Base-by-base conservation (phyloP, 2,329 filamentous ascomycete species). In the Diaporthe amygdali region DNA sequence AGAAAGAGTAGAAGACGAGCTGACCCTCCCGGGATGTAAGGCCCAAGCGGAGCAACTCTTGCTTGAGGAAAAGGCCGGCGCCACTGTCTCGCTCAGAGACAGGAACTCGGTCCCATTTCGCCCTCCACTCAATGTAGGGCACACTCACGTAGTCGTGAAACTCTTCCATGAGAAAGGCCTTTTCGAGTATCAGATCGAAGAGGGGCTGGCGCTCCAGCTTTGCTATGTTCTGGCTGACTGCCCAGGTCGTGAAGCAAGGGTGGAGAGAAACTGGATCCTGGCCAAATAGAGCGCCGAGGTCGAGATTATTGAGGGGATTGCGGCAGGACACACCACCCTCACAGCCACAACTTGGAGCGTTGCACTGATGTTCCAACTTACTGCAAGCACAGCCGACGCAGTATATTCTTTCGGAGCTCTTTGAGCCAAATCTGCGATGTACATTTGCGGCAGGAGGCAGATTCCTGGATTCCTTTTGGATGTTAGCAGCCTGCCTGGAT, bases 21-120 rank as follows among this genome's bases (percentile, higher is more conserved):
- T 44, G 27, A 7, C 10, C 20, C 14, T 32, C 2, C 17, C 25
- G 55, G 10, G 15, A 27, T 8, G 71, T 63, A 22, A 72, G 66
- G 1, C 61, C 71, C 68, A 66, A 30, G 17, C 71, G 61, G 25
- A 70, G 61, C 61, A 72, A 49, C 68, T 72, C 68, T n/a, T 71
- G 71, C 41, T 55, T 69, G 46, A 71, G 63, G 20, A 3, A 47
- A 17, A 63, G 22, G 4, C 52, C 61, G n/a, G 37, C 12, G 30
- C 10, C n/a, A 2, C 37, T 32, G 47, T 72, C n/a, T 44, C 37
- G 68, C 30, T 68, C 64, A 4, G 34, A 5, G 25, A 27, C 34
- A 12, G 63, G 22, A 34, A 71, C 63, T 12, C 46, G 44, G 20
- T 72, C 68, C 68, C 71, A 72, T 22, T 56, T 67, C 15, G 54